Evolutionary conservation across 768 basidiomycete species (phyloP), one percentile per base, ranked within the genome.

Genomic region (Collybia sp.): DNA sequence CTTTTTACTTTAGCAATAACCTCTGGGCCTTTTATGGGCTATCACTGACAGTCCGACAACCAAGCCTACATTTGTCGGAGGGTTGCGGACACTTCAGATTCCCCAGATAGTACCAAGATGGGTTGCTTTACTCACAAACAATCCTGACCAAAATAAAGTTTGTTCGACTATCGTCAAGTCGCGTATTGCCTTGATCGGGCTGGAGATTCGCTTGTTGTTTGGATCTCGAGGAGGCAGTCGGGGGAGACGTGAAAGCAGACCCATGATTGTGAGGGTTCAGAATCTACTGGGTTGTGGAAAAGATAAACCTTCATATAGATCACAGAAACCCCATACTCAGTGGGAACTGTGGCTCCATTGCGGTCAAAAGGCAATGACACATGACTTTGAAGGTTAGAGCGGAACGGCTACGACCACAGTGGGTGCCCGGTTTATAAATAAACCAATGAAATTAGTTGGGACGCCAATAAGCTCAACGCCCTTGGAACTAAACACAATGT

Each of bases 131-230:
- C 50, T 48, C 19, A 53, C 53, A 48, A 51, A 48, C 42, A 47
- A 69, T 61, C 75, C 73, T 19, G 68, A 65, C 60, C 63, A 72
- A 52, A 76, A 76, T 42, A 73, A 64, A 6, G 63, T 64, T 52
- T 64, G 64, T 48, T 76, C 74, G 5, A 70, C 43, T 51, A 55
- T 65, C 2, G 60, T 68, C 42, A 76, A 30, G 36, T 34, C 39
- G 17, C 43, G 38, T 10, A 53, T 40, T 6, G 53, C 50, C 19
- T 15, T 30, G 30, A 48, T 43, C 13, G 53, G 53, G 33, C 51
- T 53, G 9, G 48, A 13, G 13, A 44, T 25, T 10, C 36, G 20
- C 37, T 34, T 30, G 13, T 37, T 40, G 16, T 43, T 38, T 12
- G 8, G 8, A 16, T 46, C 35, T 25, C 25, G 42, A 13, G n/a